A percentile compares a stretch with the other conserved stretches of the same genome.
Conservation (phyloP, 2,329 filamentous ascomycete species). For the Remersonia thermophila region DNA sequence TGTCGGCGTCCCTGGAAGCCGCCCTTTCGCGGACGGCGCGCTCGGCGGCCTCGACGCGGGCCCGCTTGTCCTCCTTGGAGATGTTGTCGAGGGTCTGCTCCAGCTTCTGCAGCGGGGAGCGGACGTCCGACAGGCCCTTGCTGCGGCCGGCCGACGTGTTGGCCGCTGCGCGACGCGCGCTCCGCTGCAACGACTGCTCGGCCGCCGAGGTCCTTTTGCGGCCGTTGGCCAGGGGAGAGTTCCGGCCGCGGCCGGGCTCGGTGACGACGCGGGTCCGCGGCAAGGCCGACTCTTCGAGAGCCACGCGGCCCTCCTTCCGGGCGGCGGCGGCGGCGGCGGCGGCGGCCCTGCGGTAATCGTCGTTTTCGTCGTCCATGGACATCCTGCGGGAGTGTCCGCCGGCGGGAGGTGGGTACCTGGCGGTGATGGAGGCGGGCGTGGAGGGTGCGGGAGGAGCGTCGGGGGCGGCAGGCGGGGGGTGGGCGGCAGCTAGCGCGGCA, state of each 20-base stretch:
- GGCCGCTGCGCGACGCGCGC: constrained; percentile 26
- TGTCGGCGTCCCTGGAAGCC: constrained; percentile 17
- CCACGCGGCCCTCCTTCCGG: constrained; percentile 18
- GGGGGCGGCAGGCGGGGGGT: constrained; percentile 39
- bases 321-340: constrained; percentile 14
- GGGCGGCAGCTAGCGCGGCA: constrained; percentile 18
- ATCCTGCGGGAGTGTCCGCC: constrained; percentile 20
- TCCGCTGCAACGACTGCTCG: constrained; percentile 19
- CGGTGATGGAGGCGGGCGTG: constrained; percentile 19
- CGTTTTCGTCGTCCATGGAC: constrained; percentile 13
- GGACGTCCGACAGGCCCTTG: constrained; percentile 60
- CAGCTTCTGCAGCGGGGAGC: constrained; percentile 85
- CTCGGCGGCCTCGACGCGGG: constrained; percentile 73
- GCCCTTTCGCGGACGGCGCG: constrained; percentile 50
- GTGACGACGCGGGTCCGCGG: constrained; percentile 16
- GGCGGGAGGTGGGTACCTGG: constrained; percentile 18
- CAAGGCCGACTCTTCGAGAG: constrained; percentile 19
- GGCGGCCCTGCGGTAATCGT: constrained; percentile 8
- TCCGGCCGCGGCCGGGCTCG: constrained; percentile 15
- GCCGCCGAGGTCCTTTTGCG: constrained; percentile 17
- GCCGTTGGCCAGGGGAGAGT: constrained; percentile 16
- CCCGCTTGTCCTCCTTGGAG: constrained; percentile 90
- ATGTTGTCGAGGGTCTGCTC: constrained; percentile 85
- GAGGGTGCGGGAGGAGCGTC: constrained; percentile 46
- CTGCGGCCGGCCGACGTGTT: constrained; percentile 31